Base-by-base conservation (phyloP, 768 basidiomycete species). In the Mycena indigotica region DNA sequence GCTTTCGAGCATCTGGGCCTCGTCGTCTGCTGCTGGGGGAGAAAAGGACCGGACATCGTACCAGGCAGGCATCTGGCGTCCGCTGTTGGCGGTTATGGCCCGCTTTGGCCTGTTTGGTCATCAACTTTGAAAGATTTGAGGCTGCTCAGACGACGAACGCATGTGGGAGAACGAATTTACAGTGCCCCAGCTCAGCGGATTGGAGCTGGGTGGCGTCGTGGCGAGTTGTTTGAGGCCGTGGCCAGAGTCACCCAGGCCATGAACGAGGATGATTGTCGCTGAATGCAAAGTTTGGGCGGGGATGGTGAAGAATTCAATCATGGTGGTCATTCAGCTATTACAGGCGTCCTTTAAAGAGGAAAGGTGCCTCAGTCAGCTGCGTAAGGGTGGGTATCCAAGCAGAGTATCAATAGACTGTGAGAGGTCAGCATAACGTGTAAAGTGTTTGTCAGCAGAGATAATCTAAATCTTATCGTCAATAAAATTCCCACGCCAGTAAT, bases 1-100 rank as follows among this genome's bases (percentile, higher is more conserved):
- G n/a, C 75, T 72, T 2, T 69, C 51, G 12, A 76, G 66, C 66
- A 84, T 72, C 19, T 81, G 81, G 10, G 63, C 79, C 58, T 67
- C 65, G 73, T 74, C 55, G 63, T 69, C 59, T 16, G 41, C 65
- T 52, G 61, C 19, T 3, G 59, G 54, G 2, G 54, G 59, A 10
- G 49, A 29, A 29, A 60, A 56, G 25, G 54, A 45, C 17, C 41
- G 32, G 13, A 60, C 19, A 29, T 60, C 39, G 32, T 46, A 60
- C 59, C 59, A 60, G 19, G 59, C 50, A 3, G 59, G 54, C 59
- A 56, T 60, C 15, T 19, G 40, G 24, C 17, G 40, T 3, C 53
- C 49, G 3, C 53, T 48, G 29, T 55, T 60, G 30, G 50, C 53
- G 1, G 58, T 55, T 45, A 60, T 48, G 2, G 58, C 41, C 4